phyloP scores from a whole-genome alignment of 1,284 basidiomycete species.

The Ustilago trichophora region DNA sequence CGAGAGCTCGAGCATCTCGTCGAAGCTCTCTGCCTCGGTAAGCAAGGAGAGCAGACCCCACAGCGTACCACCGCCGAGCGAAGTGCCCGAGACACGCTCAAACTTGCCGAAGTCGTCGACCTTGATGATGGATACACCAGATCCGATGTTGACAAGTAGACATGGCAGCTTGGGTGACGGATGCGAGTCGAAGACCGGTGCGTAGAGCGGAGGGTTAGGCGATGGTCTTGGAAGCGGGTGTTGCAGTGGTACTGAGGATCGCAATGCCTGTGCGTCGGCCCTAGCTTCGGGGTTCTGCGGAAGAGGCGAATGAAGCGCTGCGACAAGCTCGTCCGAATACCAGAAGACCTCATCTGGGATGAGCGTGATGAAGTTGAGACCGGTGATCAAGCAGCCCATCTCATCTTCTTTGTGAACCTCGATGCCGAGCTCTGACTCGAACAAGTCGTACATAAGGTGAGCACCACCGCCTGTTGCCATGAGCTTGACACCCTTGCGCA shows the following conservation, averaged over 20 bases:
- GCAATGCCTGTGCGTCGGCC: conserved; percentile 45
- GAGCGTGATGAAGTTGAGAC: conserved; percentile 93
- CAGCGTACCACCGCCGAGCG: conserved; percentile 96
- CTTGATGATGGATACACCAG: conserved; percentile 96
- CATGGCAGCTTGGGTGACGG: conserved; percentile 86
- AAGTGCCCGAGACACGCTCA: conserved; percentile 96
- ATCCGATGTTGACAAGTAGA: conserved; percentile 96
- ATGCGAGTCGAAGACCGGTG: conserved; percentile 81
- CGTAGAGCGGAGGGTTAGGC: conserved; percentile 88
- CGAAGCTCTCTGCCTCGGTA: conserved; percentile 94
- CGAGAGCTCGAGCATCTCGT: conserved; percentile 95
- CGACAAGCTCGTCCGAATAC: conserved; percentile 95
- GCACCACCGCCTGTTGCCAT: conserved; percentile 98
- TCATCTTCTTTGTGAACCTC: conserved; percentile 91
- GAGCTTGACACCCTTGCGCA: conserved; percentile 92
- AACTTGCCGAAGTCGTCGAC: conserved; percentile 94
- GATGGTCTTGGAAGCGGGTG: conserved; percentile 82
- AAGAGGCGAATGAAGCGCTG: conserved; percentile 48
- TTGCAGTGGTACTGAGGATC: conserved; percentile 41
- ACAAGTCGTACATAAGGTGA: conserved; percentile 88
- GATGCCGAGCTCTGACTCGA: conserved; percentile 79
- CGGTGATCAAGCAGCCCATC: conserved; percentile 98
- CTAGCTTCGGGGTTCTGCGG: conserved; percentile 41
- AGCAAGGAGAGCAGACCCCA: conserved; percentile 95
- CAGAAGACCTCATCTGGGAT: conserved; percentile 98